phyloP scores from a whole-genome alignment of 345 rosid genomes.

The Eucalyptus victrix region DNA sequence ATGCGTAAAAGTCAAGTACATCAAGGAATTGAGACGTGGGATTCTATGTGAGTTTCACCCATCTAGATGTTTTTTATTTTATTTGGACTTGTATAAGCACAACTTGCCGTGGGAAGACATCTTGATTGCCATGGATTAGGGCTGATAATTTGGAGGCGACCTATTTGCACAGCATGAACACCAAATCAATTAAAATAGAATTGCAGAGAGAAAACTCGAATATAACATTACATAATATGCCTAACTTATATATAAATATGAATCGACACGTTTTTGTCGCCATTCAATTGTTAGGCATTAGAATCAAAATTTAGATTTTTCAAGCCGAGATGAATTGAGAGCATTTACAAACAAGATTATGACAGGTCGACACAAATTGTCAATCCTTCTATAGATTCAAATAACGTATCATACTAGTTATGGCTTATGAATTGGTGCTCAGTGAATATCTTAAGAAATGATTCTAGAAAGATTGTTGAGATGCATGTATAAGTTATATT shows the following conservation, averaged over 20 bases:
- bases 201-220: neutral
- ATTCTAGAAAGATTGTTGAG: neutral
- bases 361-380: neutral
- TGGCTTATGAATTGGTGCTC: too few species aligned
- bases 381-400: neutral
- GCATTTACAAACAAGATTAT: neutral
- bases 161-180: neutral
- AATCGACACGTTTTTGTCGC: neutral
- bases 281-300: neutral
- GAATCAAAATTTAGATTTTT: neutral
- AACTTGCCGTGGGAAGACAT: neutral
- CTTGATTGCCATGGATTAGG: neutral
- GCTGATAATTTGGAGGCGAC: neutral
- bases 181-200: neutral
- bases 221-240: neutral
- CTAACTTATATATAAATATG: neutral
- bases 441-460: fast-evolving
- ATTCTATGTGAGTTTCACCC: neutral
- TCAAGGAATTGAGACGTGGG: neutral
- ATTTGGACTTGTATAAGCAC: neutral
- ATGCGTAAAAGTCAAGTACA: neutral
- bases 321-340: fast-evolving
- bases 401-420: neutral
- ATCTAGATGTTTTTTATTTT: neutral
- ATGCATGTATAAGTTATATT: neutral